A percentile compares a stretch with the other conserved stretches of the same genome.
phyloP scores from a whole-genome alignment of 2,329 filamentous ascomycete genomes.

The Lecanosticta acicola region DNA sequence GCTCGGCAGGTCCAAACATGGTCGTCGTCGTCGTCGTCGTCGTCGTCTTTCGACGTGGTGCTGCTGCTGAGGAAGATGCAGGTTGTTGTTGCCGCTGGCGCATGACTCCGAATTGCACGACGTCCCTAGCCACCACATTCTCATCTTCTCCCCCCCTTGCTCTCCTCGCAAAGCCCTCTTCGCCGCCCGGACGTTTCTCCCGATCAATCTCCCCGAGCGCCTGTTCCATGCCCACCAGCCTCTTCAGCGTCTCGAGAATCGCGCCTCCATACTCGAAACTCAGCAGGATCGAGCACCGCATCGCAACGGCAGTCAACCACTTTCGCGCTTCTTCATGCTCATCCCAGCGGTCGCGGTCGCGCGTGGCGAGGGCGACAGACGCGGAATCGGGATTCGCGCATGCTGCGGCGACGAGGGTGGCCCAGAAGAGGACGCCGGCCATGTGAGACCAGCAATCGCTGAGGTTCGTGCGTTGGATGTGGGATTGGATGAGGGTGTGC shows the following conservation, averaged over 20 bases:
- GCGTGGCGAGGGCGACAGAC: conserved; percentile 6
- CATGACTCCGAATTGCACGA: background rate
- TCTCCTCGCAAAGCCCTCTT: too few species aligned
- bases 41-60: too few species aligned
- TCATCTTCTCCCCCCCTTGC: background rate
- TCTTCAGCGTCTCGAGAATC: conserved; percentile 24
- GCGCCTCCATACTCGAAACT: conserved; percentile 30
- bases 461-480: conserved; percentile 25
- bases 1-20: conserved; percentile 7
- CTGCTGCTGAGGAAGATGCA: background rate
- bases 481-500: conserved; percentile 23
- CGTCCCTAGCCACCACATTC: conserved; percentile 1
- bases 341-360: conserved; percentile 1
- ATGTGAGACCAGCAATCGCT: conserved; percentile 31
- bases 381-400: conserved; percentile 22
- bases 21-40: too few species aligned
- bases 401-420: conserved; percentile 28
- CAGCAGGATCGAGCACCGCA: conserved; percentile 29
- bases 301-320: conserved; percentile 30
- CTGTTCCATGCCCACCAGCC: conserved; percentile 27
- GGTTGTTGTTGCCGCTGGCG: background rate
- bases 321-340: conserved; percentile 25
- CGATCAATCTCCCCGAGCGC: conserved; percentile 10
- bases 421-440: conserved; percentile 32
- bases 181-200: too few species aligned